Evolutionary conservation across 202 grass and related monocot genomes (phyloP), one percentile per base, ranked within the genome.

Genomic region (Dendrocalamus latiflorus): DNA sequence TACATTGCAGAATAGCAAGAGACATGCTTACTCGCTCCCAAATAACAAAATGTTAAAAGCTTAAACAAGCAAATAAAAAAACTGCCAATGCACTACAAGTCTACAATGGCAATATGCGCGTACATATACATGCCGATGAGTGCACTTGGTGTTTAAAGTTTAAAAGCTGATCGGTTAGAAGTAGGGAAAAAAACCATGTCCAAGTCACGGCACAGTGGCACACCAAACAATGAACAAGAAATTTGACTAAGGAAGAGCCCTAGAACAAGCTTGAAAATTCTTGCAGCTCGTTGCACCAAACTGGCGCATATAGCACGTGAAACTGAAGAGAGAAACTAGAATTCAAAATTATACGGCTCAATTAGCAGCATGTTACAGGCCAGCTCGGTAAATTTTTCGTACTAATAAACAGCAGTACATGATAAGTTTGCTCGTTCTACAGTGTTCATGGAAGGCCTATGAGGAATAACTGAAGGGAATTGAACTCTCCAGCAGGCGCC

Each of bases 321-420:
- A 30, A 30, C 30, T 30, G 30, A 30, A 30, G 30, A 30, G 30
- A 30, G 28, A 44, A 71, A 26, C 1, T 72, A 10, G 10, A 42
- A 80, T 66, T 60, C 50, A 63, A 86, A 62, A 68, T 45, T 79
- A 22, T 83, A 78, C 42, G 6, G 43, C 48, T 75, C 68, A 22
- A 85, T 44, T 15, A 56, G 1, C 20, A 65, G 13, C 25, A 76
- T 58, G 25, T 70, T 21, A n/a, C 45, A 44, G n/a, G 12, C 34
- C 33, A 39, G 28, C 37, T 22, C 39, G 13, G 10, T 9, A 47
- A 78, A 20, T 10, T 43, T 45, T 20, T 41, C 34, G 13, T 79
- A 2, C 58, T 47, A 74, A 56, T 41, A 45, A 60, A 78, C 20
- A 56, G 15, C 20, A 20, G 34, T 22, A 17, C 42, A 28, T 15